Percentiles rank a stretch among this genome's conserved stretches.
Conservation (phyloP, 2,329 filamentous ascomycete species). For the Diaporthe citriasiana region DNA sequence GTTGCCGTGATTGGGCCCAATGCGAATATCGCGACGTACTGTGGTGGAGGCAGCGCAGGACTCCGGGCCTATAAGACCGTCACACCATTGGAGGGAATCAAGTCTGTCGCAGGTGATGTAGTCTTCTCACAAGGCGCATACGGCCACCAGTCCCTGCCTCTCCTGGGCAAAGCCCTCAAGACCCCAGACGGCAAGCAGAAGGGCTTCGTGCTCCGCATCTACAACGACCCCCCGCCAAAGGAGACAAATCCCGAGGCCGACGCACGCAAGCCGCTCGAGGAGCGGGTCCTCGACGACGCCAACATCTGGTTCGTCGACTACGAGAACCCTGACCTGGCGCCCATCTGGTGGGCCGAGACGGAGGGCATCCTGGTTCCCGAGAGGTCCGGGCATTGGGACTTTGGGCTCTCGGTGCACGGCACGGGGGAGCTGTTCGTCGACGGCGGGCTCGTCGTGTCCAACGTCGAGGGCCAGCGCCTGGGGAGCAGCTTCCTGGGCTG, state of each 20-base stretch:
- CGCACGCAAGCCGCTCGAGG: slow-evolving; percentile 43
- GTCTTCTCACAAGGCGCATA: slow-evolving; percentile 49
- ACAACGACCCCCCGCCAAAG: slow-evolving; percentile 44
- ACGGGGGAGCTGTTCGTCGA: slow-evolving; percentile 53
- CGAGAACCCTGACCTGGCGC: slow-evolving; percentile 44
- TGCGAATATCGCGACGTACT: slow-evolving; percentile 55
- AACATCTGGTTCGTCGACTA: slow-evolving; percentile 50
- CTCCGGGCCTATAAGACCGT: slow-evolving; percentile 51
- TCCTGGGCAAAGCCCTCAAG: slow-evolving; percentile 47
- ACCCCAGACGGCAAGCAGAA: slow-evolving; percentile 44
- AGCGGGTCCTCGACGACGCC: slow-evolving; percentile 44
- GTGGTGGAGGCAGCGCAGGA: slow-evolving; percentile 53
- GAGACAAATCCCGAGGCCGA: not conserved
- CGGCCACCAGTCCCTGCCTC: slow-evolving; percentile 51
- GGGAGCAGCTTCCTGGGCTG: slow-evolving; percentile 56
- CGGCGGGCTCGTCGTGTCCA: slow-evolving; percentile 50
- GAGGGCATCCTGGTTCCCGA: slow-evolving; percentile 46
- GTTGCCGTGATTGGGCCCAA: slow-evolving; percentile 69
- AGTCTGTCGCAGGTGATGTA: slow-evolving; percentile 42
- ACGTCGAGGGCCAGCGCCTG: slow-evolving; percentile 51
- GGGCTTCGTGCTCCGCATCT: slow-evolving; percentile 49
- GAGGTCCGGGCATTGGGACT: slow-evolving; percentile 48
- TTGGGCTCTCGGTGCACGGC: slow-evolving; percentile 54
- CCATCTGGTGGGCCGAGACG: slow-evolving; percentile 46
- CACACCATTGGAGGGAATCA: slow-evolving; percentile 51